Evolutionary conservation across 1,139 yeast species (phyloP).

Genomic region (Nakaseomyces kungkrabaensis): DNA sequence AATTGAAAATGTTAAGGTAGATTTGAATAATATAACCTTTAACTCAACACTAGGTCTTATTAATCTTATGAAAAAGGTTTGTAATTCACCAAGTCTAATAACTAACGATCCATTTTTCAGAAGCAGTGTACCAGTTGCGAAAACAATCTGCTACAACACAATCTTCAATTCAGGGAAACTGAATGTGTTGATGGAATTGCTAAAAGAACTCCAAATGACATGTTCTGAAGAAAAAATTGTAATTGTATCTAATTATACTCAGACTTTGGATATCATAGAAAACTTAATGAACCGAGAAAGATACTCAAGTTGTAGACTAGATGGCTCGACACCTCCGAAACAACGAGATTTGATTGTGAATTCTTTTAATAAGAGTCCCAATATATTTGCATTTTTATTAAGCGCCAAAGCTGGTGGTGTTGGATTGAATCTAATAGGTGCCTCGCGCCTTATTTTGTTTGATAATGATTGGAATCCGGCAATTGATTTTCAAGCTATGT

Average conservation of each 20-base stretch:
- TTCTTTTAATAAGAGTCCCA: conserved; percentile 48
- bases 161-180: conserved; percentile 42
- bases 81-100: conserved; percentile 70
- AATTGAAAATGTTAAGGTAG: conserved; percentile 32
- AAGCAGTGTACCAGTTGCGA: not conserved
- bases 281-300: conserved; percentile 33
- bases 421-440: conserved; percentile 85
- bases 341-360: conserved; percentile 58
- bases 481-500: conserved; percentile 90
- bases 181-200: conserved; percentile 42
- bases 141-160: conserved; percentile 25
- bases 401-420: conserved; percentile 94
- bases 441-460: conserved; percentile 69
- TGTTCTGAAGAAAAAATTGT: conserved; percentile 63
- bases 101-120: conserved; percentile 31
- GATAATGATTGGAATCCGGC: conserved; percentile 97
- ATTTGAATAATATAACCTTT: conserved; percentile 30
- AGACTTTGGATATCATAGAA: conserved; percentile 73
- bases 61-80: conserved; percentile 65
- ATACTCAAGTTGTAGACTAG: conserved; percentile 52
- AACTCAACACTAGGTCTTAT: conserved; percentile 56
- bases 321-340: conserved; percentile 71
- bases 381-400: conserved; percentile 57
- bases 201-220: conserved; percentile 36
- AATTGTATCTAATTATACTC: conserved; percentile 79